A percentile compares a stretch with the other conserved stretches of the same genome.
Evolutionary conservation across 176 grass and related monocot species (phyloP).

Genomic region (Cenchrus purpureus): DNA sequence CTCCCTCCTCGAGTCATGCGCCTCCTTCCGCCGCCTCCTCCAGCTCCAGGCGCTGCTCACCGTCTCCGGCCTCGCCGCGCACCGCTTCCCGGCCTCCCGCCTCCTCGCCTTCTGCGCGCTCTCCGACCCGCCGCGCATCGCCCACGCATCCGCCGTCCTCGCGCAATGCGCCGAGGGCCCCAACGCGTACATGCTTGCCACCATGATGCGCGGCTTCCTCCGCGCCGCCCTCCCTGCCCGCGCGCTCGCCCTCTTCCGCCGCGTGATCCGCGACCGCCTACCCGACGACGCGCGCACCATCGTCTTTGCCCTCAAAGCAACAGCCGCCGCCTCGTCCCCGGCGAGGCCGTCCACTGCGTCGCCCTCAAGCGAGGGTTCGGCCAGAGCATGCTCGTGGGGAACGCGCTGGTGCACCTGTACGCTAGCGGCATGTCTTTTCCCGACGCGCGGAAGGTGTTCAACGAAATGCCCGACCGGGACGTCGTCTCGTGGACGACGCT

Average conservation of each 20-base stretch:
- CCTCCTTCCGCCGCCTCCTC: slow-evolving; percentile 63
- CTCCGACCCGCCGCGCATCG: slow-evolving; percentile 51
- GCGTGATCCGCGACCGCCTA: slow-evolving; percentile 28
- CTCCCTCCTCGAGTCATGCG: slow-evolving; percentile 66
- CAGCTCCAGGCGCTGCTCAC: slow-evolving; percentile 70
- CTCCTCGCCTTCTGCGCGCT: slow-evolving; percentile 75
- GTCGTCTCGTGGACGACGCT: slow-evolving; percentile 74
- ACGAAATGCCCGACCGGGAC: slow-evolving; percentile 55
- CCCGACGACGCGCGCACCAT: slow-evolving; percentile 60
- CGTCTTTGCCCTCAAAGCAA: slow-evolving; percentile 63
- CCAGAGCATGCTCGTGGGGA: slow-evolving; percentile 50
- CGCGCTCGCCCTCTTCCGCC: slow-evolving; percentile 49
- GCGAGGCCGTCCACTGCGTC: slow-evolving; percentile 46
- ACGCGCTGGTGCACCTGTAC: slow-evolving; percentile 55
- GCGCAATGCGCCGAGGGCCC: slow-evolving; percentile 17
- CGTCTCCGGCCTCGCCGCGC: slow-evolving; percentile 55
- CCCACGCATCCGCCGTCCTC: slow-evolving; percentile 52
- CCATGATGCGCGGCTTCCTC: slow-evolving; percentile 76
- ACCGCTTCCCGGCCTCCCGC: slow-evolving; percentile 70
- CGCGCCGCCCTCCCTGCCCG: slow-evolving; percentile 35
- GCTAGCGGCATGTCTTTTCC: background rate
- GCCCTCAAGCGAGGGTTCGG: slow-evolving; percentile 49
- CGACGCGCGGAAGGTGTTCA: slow-evolving; percentile 43
- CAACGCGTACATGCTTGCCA: slow-evolving; percentile 65
- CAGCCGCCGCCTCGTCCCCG: background rate